phyloP scores from a whole-genome alignment of 768 basidiomycete species.

The Boletus rufocinnamomeus region DNA sequence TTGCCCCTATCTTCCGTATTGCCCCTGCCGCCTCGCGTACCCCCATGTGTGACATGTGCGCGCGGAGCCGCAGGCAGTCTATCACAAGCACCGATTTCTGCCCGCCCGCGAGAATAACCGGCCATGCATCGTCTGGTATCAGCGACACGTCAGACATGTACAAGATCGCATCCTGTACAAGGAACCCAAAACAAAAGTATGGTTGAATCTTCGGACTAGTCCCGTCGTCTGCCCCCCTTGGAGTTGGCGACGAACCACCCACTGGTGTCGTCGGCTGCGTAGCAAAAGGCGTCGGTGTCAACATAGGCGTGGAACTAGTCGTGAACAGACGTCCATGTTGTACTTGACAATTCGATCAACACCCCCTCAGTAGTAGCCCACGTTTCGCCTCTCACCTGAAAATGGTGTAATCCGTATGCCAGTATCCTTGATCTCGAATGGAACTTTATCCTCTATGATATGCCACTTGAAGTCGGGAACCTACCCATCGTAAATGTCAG shows the following conservation, averaged over 20 bases:
- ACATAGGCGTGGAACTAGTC: constrained; percentile 38
- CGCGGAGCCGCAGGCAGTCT: constrained; percentile 68
- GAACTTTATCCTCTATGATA: constrained; percentile 66
- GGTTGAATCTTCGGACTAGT: constrained; percentile 42
- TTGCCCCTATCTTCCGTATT: constrained; percentile 58
- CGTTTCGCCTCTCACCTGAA: constrained; percentile 45
- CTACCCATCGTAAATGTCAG: constrained; percentile 37
- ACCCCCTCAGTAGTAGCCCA: background rate
- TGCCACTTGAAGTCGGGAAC: constrained; percentile 85
- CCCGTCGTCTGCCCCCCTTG: constrained; percentile 7
- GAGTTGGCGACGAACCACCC: constrained; percentile 33
- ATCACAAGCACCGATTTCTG: constrained; percentile 61
- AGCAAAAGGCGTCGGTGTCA: constrained; percentile 42
- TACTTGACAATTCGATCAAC: constrained; percentile 42
- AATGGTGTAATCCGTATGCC: constrained; percentile 68
- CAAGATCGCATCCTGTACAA: constrained; percentile 61
- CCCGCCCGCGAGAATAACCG: constrained; percentile 38
- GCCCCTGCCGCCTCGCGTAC: constrained; percentile 59
- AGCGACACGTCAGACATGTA: constrained; percentile 85
- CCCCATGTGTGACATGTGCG: constrained; percentile 81
- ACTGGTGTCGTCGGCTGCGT: constrained; percentile 41
- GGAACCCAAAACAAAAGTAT: constrained; percentile 70
- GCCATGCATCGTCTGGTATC: constrained; percentile 77
- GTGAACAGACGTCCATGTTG: constrained; percentile 74
- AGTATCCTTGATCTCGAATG: constrained; percentile 68